Percentiles rank a stretch among this genome's conserved stretches.
Evolutionary conservation across 2,329 filamentous ascomycete species (phyloP).

Genomic region (Cryphonectria carpinicola): DNA sequence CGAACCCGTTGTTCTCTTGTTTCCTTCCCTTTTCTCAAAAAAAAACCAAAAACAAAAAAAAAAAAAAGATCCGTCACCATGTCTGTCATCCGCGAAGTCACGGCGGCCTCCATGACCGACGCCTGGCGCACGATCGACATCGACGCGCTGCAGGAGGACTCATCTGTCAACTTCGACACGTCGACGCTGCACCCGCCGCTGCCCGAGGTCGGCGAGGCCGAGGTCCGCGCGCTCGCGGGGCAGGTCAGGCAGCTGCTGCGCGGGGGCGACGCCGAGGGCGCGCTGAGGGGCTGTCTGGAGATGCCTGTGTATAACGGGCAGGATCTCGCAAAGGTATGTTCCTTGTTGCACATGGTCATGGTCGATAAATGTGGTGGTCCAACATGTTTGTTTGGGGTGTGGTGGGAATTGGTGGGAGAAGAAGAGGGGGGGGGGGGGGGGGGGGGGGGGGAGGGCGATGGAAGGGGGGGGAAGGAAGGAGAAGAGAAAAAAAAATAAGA

Average conservation of each 20-base stretch:
- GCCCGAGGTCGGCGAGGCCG: constrained; percentile 73
- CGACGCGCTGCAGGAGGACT: constrained; percentile 88
- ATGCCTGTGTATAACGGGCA: constrained; percentile 75
- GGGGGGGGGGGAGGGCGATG: no score
- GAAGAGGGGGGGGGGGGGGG: no score
- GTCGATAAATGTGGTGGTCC: background rate
- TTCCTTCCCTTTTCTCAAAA: background rate
- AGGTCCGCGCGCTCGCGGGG: constrained; percentile 75
- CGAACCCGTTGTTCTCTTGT: background rate
- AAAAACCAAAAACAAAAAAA: background rate
- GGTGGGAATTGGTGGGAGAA: background rate
- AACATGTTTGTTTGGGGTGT: background rate
- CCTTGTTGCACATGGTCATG: no score
- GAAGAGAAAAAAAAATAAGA: no score
- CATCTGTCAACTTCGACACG: constrained; percentile 87
- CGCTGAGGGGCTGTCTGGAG: constrained; percentile 81
- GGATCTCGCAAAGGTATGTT: constrained; percentile 61
- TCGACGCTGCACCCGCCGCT: constrained; percentile 79
- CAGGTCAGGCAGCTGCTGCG: constrained; percentile 88
- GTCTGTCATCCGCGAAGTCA: constrained; percentile 72
- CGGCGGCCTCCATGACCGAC: constrained; percentile 62
- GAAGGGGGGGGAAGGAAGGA: background rate
- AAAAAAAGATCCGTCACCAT: constrained; percentile 42
- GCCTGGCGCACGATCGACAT: constrained; percentile 91
- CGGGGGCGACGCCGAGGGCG: constrained; percentile 85